Evolutionary conservation across 192 early-diverging fungal species (phyloP).

Genomic region (Linnemannia hyalina): DNA sequence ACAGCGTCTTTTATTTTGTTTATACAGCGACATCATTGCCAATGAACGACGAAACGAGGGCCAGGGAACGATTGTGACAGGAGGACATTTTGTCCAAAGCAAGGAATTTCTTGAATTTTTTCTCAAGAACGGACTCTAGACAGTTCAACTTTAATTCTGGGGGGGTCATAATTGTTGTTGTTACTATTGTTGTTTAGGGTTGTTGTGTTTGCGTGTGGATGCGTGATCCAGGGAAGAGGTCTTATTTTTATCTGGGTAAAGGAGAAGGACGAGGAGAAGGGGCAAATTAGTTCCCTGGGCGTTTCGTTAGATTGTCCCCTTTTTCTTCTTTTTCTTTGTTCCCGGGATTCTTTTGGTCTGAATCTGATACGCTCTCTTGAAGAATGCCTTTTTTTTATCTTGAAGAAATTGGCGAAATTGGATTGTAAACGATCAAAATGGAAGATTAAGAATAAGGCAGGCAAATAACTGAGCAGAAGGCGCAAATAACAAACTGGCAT

Average conservation of each 20-base stretch:
- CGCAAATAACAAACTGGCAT: background rate
- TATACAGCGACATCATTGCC: background rate
- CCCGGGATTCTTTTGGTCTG: background rate
- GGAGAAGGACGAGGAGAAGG: background rate
- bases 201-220: background rate
- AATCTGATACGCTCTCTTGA: background rate
- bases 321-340: background rate
- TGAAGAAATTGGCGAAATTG: background rate
- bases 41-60: background rate
- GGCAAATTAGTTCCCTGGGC: background rate
- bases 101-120: background rate
- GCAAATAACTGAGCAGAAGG: background rate
- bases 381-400: background rate
- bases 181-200: too few relatives aligned
- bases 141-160: background rate
- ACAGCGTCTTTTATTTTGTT: background rate
- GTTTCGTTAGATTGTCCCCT: background rate
- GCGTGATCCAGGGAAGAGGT: background rate
- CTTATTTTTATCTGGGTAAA: background rate
- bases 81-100: background rate
- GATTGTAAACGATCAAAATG: background rate
- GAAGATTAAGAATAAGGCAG: background rate
- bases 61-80: background rate
- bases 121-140: constrained; percentile 4
- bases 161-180: background rate